A percentile compares a stretch with the other conserved stretches of the same genome.
Conservation (phyloP, 345 rosid species). For the Luvunga scandens region DNA sequence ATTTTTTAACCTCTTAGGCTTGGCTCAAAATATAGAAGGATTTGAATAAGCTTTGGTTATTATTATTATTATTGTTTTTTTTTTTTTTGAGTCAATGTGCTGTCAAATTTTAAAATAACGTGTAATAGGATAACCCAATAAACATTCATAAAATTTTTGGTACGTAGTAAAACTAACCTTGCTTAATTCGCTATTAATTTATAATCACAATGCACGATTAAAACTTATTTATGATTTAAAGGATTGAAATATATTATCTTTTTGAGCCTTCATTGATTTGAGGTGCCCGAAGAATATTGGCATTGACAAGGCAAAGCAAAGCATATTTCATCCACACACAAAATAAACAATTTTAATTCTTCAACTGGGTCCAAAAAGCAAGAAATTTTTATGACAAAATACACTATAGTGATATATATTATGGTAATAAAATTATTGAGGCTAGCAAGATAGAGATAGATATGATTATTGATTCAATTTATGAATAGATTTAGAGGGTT, state of each 20-base stretch:
- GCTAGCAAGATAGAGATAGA: conserved; percentile 17
- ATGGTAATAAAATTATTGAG: background rate
- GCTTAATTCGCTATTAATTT: conserved; percentile 8
- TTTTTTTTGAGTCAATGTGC: no score
- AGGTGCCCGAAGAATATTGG: conserved; percentile 1
- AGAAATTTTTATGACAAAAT: background rate
- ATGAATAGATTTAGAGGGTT: background rate
- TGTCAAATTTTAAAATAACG: no score
- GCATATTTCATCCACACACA: background rate
- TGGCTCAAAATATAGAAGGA: background rate
- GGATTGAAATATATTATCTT: conserved; percentile 8
- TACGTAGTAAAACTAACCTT: background rate
- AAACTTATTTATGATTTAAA: background rate
- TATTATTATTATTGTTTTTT: no score
- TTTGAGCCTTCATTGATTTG: conserved; percentile 1
- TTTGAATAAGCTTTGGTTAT: no score
- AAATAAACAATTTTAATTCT: conserved; percentile 3
- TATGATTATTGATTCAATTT: conserved; percentile 21
- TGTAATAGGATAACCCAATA: background rate
- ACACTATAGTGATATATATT: background rate
- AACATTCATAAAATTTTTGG: background rate
- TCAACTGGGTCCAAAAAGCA: conserved; percentile 9
- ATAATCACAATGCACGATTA: conserved; percentile 2
- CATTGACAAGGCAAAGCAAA: conserved; percentile 20
- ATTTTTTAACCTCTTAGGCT: no score